Percentiles rank a stretch among this genome's conserved stretches.
phyloP scores from a whole-genome alignment of 31 red algal species.

The Odonthalia washingtoniensis region DNA sequence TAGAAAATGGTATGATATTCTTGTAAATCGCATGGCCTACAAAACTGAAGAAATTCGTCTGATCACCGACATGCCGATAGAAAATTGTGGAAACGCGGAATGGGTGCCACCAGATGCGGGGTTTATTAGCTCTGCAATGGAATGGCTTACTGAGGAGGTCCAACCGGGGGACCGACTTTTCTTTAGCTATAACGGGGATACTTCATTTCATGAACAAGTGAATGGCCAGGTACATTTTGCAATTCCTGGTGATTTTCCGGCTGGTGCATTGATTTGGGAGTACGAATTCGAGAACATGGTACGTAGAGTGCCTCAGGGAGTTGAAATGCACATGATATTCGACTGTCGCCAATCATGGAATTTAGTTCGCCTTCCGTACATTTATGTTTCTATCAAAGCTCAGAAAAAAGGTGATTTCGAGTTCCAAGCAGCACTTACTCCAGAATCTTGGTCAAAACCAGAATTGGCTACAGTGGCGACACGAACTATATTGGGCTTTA shows the following conservation, averaged over 20 bases:
- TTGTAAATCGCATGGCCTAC: constrained; percentile 22
- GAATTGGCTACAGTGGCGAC: constrained; percentile 2
- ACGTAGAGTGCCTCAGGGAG: constrained; percentile 5
- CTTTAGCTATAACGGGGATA: constrained; percentile 34
- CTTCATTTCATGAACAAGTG: background rate
- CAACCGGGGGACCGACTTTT: constrained; percentile 43
- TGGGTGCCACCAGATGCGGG: constrained; percentile 8
- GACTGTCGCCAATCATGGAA: constrained; percentile 33
- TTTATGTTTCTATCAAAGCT: constrained; percentile 11
- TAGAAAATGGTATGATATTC: constrained; percentile 23
- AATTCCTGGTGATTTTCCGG: constrained; percentile 44
- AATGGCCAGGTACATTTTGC: constrained; percentile 12
- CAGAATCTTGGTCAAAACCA: constrained; percentile 14
- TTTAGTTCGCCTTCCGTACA: constrained; percentile 33
- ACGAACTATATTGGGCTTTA: background rate
- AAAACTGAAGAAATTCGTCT: constrained; percentile 27
- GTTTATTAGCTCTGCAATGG: constrained; percentile 34
- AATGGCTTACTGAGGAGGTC: constrained; percentile 26
- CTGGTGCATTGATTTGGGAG: background rate
- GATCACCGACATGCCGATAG: constrained; percentile 16
- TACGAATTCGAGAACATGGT: background rate
- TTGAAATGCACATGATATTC: constrained; percentile 16
- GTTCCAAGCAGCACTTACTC: background rate
- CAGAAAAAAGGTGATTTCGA: background rate
- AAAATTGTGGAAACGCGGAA: constrained; percentile 7